These are phyloP conservation scores for Syncephalastrum sp. DNA, from an alignment of 371 early-diverging fungal genomes.

Conservation along the genomic window DNA sequence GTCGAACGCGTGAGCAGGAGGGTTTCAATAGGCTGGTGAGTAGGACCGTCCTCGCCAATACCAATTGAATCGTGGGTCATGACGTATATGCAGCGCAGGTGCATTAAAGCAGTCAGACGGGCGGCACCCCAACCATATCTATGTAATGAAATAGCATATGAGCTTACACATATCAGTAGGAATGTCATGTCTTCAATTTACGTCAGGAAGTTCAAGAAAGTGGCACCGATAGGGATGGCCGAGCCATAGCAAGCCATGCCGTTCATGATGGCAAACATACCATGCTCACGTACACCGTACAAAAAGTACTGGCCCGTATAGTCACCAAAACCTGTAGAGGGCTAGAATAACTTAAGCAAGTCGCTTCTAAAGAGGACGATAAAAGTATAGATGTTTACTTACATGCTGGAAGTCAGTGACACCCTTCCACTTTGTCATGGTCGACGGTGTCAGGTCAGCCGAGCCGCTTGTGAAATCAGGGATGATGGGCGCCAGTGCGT, in stretches of 20 bases:
- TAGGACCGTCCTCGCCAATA: conserved; percentile 99
- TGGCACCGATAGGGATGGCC: conserved; percentile 90
- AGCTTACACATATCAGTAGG: neutral
- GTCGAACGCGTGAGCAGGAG: conserved; percentile 90
- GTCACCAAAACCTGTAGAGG: conserved; percentile 66
- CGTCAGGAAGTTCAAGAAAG: conserved; percentile 97
- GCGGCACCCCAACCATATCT: conserved; percentile 83
- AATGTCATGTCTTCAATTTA: conserved; percentile 31
- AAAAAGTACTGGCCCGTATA: conserved; percentile 91
- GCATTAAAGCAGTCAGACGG: conserved; percentile 89
- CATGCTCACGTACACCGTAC: conserved; percentile 99
- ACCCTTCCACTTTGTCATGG: conserved; percentile 86
- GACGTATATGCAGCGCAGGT: conserved; percentile 90
- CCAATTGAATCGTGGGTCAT: conserved; percentile 99
- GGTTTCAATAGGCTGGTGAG: conserved; percentile 99
- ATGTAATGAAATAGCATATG: neutral
- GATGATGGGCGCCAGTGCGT: conserved; percentile 68
- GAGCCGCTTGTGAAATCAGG: conserved; percentile 93
- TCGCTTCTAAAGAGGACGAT: too few relatives aligned
- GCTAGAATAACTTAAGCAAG: conserved; percentile 3
- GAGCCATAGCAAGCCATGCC: conserved; percentile 88
- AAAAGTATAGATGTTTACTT: conserved; percentile 6
- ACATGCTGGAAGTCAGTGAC: conserved; percentile 87
- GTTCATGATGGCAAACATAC: conserved; percentile 97
- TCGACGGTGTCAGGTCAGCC: conserved; percentile 95